Percentiles rank a stretch among this genome's conserved stretches.
These are phyloP conservation scores for Chrysophaeum taylorii DNA, from an alignment of 352 stramenopile species.

Conservation along the genomic window DNA sequence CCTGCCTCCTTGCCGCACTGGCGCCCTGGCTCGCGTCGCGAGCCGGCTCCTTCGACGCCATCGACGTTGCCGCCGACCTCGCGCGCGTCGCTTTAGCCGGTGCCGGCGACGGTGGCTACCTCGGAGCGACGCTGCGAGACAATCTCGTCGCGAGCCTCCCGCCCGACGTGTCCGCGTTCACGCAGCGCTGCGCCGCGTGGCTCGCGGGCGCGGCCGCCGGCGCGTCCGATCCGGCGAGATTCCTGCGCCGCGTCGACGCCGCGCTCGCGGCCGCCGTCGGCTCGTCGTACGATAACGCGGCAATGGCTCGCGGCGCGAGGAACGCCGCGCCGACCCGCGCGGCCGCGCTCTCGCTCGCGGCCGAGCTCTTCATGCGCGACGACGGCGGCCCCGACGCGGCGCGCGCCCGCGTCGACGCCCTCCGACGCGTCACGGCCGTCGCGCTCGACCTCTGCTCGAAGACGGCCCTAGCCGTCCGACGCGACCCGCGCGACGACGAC, in stretches of 20 bases:
- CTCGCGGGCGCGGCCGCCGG: background rate
- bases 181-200: background rate
- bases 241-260: background rate
- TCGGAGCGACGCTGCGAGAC: background rate
- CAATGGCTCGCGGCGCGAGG: no score
- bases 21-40: background rate
- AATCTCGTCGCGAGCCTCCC: background rate
- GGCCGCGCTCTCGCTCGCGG: background rate
- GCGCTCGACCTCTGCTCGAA: no score
- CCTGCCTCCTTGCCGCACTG: background rate
- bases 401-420: background rate
- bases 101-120: background rate
- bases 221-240: background rate
- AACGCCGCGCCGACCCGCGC: background rate
- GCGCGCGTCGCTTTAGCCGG: background rate
- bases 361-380: background rate
- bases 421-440: background rate
- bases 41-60: background rate
- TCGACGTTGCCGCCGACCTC: background rate
- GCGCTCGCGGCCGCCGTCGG: background rate
- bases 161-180: background rate
- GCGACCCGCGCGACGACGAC: no score
- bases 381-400: background rate
- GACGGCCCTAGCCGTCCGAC: no score
- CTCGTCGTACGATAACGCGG: no score